Conservation (phyloP, 2,329 filamentous ascomycete species). For the Trichoderma pleuroti region DNA sequence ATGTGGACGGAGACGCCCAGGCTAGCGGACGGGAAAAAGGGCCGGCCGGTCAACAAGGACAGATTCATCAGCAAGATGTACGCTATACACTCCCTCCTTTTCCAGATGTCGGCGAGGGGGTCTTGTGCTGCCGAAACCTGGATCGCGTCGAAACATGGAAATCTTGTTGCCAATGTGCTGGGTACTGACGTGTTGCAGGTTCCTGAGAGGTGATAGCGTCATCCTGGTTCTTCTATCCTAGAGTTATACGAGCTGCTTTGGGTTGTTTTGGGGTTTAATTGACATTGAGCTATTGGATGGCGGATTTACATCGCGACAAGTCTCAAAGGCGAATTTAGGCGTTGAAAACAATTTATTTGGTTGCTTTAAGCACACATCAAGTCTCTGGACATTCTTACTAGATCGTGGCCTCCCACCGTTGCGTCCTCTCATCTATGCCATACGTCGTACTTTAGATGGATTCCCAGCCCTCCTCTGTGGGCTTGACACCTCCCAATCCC, state of each 20-base stretch:
- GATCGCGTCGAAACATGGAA: not conserved
- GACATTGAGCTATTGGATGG: constrained; percentile 24
- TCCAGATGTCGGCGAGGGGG: not conserved
- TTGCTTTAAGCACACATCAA: constrained; percentile 4
- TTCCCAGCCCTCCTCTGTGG: constrained; percentile 37
- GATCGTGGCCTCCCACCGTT: not conserved
- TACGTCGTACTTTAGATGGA: constrained; percentile 25
- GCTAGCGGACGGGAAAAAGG: constrained; percentile 80
- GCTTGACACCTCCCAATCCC: constrained; percentile 62
- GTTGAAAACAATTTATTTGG: constrained; percentile 33
- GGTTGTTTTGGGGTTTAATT: constrained; percentile 22
- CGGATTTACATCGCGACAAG: constrained; percentile 31
- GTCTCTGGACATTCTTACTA: not conserved
- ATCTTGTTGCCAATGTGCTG: not conserved
- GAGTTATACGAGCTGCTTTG: constrained; percentile 15
- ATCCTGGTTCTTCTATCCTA: constrained; percentile 81
- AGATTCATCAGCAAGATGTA: constrained; percentile 97
- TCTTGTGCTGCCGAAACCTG: not conserved
- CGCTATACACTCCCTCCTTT: constrained; percentile 32
- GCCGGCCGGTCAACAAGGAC: constrained; percentile 92
- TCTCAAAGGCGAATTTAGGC: constrained; percentile 37
- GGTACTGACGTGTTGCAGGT: constrained; percentile 50
- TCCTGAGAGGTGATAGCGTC: constrained; percentile 81
- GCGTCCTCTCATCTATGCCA: constrained; percentile 21
- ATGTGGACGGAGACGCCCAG: constrained; percentile 98